A percentile compares a stretch with the other conserved stretches of the same genome.
phyloP scores from a whole-genome alignment of 2,329 filamentous ascomycete species.

The Pyrenophora seminiperda region DNA sequence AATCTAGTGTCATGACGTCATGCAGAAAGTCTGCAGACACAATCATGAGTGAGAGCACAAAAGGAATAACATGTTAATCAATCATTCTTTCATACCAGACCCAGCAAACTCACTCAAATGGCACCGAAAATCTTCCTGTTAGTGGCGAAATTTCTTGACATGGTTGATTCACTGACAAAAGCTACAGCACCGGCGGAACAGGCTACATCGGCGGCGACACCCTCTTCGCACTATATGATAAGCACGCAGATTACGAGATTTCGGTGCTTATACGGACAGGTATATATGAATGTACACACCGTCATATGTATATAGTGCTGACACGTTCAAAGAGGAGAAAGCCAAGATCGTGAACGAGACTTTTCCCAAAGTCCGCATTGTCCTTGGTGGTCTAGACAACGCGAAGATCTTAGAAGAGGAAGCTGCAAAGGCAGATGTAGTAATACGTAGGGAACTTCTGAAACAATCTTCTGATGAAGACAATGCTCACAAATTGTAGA shows the following conservation, averaged over 20 bases:
- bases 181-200: slow-evolving; percentile 31
- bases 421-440: slow-evolving; percentile 57
- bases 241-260: slow-evolving; percentile 55
- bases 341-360: slow-evolving; percentile 49
- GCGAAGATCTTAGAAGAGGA: slow-evolving; percentile 54
- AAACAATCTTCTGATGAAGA: background rate
- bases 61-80: background rate
- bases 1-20: slow-evolving; percentile 7
- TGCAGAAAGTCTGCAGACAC: background rate
- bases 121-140: slow-evolving; percentile 34
- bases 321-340: slow-evolving; percentile 45
- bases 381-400: slow-evolving; percentile 58
- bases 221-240: slow-evolving; percentile 50
- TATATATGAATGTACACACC: background rate
- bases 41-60: background rate
- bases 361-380: slow-evolving; percentile 54
- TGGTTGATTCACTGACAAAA: background rate
- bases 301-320: background rate
- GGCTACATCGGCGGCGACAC: slow-evolving; percentile 49
- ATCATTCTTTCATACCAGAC: too few relatives aligned
- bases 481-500: slow-evolving; percentile 17
- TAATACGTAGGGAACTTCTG: slow-evolving; percentile 37
- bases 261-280: slow-evolving; percentile 51
- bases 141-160: background rate
- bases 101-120: slow-evolving; percentile 9